Evolutionary conservation across 768 basidiomycete species (phyloP), one percentile per base, ranked within the genome.

Genomic region (Thelephora ganbajun): DNA sequence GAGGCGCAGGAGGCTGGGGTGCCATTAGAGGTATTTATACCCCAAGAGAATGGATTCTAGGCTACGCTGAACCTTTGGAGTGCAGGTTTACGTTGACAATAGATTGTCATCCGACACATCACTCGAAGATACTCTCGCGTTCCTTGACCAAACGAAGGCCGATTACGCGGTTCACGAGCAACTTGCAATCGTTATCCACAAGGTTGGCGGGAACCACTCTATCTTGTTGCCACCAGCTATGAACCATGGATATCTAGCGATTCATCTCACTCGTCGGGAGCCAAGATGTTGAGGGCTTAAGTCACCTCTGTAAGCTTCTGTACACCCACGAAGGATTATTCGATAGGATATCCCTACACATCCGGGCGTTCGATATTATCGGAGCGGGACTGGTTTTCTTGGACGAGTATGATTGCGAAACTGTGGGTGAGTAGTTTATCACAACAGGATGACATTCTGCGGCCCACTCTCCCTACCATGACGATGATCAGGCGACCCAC

Each of bases 321-420:
- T 79, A 74, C 52, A 65, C 68, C 12, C 69, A 76, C 46, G 77
- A 80, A 51, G 60, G 62, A 19, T 73, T 75, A 0, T 61, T 90
- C 16, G 85, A 89, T 54, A 72, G 85, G 42, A 54, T 89, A 39
- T 73, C 83, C 6, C 62, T 89, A 20, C 82, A 90, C 58, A 61
- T 74, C 16, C 74, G 70, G 48, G 63, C 86, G n/a, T 68, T 70
- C 11, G 76, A 80, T 47, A 57, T 90, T n/a, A 63, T 86, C 26
- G 77, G 73, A 22, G 70, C 76, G 51, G 74, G 77, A 0, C 61
- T 88, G 39, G 63, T 65, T 13, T 72, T 86, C 49, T 63, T 87
- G 37, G 76, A 83, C 48, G 72, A 77, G 36, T 87, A 83, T 54
- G 84, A 87, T 55, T 87, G 81, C 51, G 85, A 87, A 57, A 80